Evolutionary conservation across 306 rosid species (phyloP).

Genomic region (Cucurbita moschata): DNA sequence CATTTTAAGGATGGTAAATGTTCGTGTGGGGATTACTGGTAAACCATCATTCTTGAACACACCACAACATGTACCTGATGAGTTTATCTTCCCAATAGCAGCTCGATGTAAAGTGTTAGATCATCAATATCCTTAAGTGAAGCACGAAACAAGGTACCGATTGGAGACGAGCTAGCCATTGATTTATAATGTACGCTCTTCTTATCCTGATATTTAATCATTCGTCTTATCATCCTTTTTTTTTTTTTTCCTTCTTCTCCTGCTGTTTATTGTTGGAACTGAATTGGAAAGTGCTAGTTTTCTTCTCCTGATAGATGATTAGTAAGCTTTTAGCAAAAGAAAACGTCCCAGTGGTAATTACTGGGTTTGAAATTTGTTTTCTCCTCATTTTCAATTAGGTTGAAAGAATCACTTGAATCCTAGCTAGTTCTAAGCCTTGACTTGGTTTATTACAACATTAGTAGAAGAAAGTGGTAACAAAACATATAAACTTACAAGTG

Average conservation of each 20-base stretch:
- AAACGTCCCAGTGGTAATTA: background rate
- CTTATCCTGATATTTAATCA: slow-evolving; percentile 16
- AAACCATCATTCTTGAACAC: slow-evolving; percentile 11
- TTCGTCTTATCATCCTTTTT: background rate
- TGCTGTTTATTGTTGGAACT: background rate
- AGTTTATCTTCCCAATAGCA: slow-evolving; percentile 3
- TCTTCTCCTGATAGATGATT: background rate
- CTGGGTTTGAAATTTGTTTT: too few species aligned
- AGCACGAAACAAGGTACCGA: slow-evolving; percentile 8
- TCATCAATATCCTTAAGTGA: background rate
- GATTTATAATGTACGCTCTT: slow-evolving; percentile 14
- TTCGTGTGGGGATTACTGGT: slow-evolving; percentile 94
- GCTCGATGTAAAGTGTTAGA: slow-evolving; percentile 12
- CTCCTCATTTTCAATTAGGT: too few species aligned
- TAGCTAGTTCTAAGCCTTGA: too few species aligned
- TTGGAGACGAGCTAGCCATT: slow-evolving; percentile 15
- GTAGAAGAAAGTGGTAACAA: too few species aligned
- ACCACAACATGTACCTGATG: background rate
- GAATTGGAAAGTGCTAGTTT: background rate
- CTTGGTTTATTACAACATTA: too few species aligned
- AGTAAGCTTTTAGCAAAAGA: background rate
- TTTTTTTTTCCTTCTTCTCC: background rate
- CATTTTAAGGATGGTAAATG: slow-evolving; percentile 88
- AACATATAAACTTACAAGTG: too few species aligned
- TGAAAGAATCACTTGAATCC: too few species aligned